phyloP scores from a whole-genome alignment of 2,329 filamentous ascomycete genomes.

The Neofusicoccum kwambonambiense region DNA sequence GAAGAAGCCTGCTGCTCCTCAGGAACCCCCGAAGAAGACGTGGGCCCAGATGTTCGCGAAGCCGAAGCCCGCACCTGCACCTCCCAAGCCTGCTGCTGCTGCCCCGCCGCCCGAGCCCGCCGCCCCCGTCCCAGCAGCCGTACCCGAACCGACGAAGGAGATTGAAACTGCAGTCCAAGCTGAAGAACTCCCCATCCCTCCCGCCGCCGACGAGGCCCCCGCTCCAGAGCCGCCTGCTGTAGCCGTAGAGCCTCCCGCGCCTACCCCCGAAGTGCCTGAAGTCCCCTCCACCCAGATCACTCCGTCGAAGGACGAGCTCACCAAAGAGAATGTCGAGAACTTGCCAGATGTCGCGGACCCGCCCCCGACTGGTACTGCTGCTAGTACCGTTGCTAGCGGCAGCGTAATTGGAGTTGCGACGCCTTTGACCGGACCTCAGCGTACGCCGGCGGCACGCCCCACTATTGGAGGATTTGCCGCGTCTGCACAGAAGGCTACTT shows the following conservation, averaged over 20 bases:
- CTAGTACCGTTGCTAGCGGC: slow-evolving; percentile 80
- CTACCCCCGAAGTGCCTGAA: slow-evolving; percentile 44
- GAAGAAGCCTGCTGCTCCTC: slow-evolving; percentile 35
- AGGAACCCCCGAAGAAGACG: slow-evolving; percentile 48
- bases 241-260: slow-evolving; percentile 27
- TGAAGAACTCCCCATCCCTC: slow-evolving; percentile 41
- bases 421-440: slow-evolving; percentile 63
- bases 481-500: slow-evolving; percentile 77
- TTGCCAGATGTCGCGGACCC: slow-evolving; percentile 78
- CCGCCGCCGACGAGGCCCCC: slow-evolving; percentile 37
- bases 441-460: slow-evolving; percentile 48
- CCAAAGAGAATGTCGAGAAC: slow-evolving; percentile 88
- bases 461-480: slow-evolving; percentile 72
- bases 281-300: slow-evolving; percentile 44
- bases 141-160: slow-evolving; percentile 39
- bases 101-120: slow-evolving; percentile 37
- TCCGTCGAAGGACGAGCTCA: slow-evolving; percentile 78
- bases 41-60: slow-evolving; percentile 55
- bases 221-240: slow-evolving; percentile 22
- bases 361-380: slow-evolving; percentile 75
- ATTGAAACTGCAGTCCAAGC: slow-evolving; percentile 36
- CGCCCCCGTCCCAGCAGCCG: slow-evolving; percentile 31
- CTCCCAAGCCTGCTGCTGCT: slow-evolving; percentile 36
- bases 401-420: slow-evolving; percentile 54
- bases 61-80: slow-evolving; percentile 49